These are phyloP conservation scores for Tolypocladium cylindrosporum DNA, from an alignment of 2,329 filamentous ascomycete species.

Conservation along the genomic window DNA sequence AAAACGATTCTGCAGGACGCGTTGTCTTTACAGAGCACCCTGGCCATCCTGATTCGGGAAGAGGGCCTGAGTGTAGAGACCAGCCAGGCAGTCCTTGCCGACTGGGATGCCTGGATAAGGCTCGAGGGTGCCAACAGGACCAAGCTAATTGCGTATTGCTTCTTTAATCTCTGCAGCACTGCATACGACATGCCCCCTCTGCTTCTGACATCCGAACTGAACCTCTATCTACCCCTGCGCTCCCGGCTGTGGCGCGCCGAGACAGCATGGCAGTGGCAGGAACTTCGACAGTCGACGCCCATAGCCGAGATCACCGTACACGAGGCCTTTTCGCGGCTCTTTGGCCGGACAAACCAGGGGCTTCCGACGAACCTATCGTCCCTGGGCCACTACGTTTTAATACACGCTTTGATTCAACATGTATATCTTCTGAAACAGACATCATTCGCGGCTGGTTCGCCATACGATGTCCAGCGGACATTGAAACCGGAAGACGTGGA, in stretches of 20 bases:
- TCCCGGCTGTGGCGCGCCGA: constrained; percentile 49
- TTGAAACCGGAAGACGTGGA: constrained; percentile 46
- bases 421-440: constrained; percentile 61
- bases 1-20: constrained; percentile 51
- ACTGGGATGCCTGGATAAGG: constrained; percentile 52
- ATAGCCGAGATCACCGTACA: constrained; percentile 43
- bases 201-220: constrained; percentile 49
- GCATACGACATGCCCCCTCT: constrained; percentile 51
- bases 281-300: constrained; percentile 40
- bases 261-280: constrained; percentile 49
- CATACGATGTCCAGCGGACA: constrained; percentile 39
- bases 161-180: constrained; percentile 53
- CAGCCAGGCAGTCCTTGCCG: constrained; percentile 31
- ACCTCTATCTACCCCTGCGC: constrained; percentile 42
- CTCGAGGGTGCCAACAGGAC: constrained; percentile 47
- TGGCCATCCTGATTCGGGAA: constrained; percentile 48
- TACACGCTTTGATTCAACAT: constrained; percentile 63
- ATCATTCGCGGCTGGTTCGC: constrained; percentile 37
- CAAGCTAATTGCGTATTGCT: constrained; percentile 50
- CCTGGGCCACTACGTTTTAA: constrained; percentile 60
- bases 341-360: constrained; percentile 39
- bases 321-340: constrained; percentile 44
- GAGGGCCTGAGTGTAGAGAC: constrained; percentile 42
- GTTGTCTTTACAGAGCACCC: constrained; percentile 46
- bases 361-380: constrained; percentile 43